phyloP scores from a whole-genome alignment of 805 yeast species.

The Nakazawaea sp. region DNA sequence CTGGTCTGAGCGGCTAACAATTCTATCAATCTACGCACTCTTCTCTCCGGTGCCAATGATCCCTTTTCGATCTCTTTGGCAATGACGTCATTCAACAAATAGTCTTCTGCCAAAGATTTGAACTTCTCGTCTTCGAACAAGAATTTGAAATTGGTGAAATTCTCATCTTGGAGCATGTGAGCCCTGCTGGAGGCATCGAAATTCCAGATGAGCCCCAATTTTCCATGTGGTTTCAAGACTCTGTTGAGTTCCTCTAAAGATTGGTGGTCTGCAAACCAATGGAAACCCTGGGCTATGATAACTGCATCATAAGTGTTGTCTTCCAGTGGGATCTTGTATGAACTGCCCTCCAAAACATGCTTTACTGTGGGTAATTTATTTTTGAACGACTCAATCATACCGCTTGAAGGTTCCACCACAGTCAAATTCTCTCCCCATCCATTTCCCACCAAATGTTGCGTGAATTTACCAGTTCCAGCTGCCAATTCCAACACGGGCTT shows the following conservation, averaged over 20 bases:
- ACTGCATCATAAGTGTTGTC: slow-evolving; percentile 41
- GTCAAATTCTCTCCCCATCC: slow-evolving; percentile 32
- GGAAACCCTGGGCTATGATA: slow-evolving; percentile 56
- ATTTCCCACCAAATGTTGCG: slow-evolving; percentile 30
- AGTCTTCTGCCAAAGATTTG: slow-evolving; percentile 29
- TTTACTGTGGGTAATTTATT: slow-evolving; percentile 36
- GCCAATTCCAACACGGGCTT: slow-evolving; percentile 42
- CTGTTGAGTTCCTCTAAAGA: slow-evolving; percentile 43
- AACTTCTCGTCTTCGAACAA: slow-evolving; percentile 13
- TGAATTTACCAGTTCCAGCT: slow-evolving; percentile 62
- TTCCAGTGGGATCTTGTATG: slow-evolving; percentile 38
- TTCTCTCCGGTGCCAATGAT: slow-evolving; percentile 2
- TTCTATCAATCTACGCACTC: slow-evolving; percentile 7
- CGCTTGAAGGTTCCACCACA: slow-evolving; percentile 50
- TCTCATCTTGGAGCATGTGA: slow-evolving; percentile 12
- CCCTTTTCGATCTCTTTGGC: slow-evolving; percentile 8
- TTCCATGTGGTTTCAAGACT: slow-evolving; percentile 42
- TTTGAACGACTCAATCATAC: slow-evolving; percentile 45
- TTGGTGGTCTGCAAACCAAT: slow-evolving; percentile 53
- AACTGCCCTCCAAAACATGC: slow-evolving; percentile 26
- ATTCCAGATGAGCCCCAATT: slow-evolving; percentile 55
- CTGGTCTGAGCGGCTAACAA: slow-evolving; percentile 7
- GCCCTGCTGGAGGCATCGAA: slow-evolving; percentile 29
- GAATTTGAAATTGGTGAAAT: slow-evolving; percentile 10
- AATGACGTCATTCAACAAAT: slow-evolving; percentile 15